phyloP scores from a whole-genome alignment of 1,139 yeast species.

The Magnusiomyces paraingens region DNA sequence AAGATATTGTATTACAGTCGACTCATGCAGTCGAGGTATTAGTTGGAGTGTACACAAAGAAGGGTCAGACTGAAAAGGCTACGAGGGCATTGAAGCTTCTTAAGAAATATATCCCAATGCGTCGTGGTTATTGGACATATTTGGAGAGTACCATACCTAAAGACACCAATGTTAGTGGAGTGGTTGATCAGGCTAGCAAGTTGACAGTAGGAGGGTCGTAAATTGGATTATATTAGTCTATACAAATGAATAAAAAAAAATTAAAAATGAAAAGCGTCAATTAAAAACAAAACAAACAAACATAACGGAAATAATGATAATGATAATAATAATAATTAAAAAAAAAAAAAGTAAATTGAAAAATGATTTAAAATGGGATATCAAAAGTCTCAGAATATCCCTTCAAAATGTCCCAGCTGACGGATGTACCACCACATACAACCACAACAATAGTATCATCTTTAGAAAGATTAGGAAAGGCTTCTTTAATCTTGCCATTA shows the following conservation, averaged over 20 bases:
- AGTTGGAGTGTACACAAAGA: conserved; percentile 43
- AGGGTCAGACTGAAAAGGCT: conserved; percentile 35
- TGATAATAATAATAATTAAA: background rate
- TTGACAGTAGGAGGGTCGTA: too few species aligned
- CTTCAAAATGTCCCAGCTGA: conserved; percentile 27
- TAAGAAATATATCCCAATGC: conserved; percentile 56
- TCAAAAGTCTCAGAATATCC: conserved; percentile 25
- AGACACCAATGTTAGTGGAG: too few species aligned
- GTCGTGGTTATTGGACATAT: conserved; percentile 59
- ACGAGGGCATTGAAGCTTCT: conserved; percentile 43
- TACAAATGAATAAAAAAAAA: background rate
- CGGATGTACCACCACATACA: conserved; percentile 33
- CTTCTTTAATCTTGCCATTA: conserved; percentile 24
- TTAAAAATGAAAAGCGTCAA: background rate
- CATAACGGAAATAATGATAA: background rate
- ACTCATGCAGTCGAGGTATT: conserved; percentile 62
- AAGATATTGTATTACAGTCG: conserved; percentile 37
- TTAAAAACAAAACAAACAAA: conserved; percentile 4
- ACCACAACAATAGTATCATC: conserved; percentile 29
- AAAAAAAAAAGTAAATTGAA: background rate
- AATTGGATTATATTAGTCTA: background rate
- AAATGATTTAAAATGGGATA: conserved; percentile 15
- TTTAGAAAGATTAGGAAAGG: conserved; percentile 24
- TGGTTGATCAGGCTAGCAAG: too few species aligned
- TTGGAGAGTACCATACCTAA: background rate